phyloP scores from a whole-genome alignment of 345 rosid species.

The Aurinia saxatilis region DNA sequence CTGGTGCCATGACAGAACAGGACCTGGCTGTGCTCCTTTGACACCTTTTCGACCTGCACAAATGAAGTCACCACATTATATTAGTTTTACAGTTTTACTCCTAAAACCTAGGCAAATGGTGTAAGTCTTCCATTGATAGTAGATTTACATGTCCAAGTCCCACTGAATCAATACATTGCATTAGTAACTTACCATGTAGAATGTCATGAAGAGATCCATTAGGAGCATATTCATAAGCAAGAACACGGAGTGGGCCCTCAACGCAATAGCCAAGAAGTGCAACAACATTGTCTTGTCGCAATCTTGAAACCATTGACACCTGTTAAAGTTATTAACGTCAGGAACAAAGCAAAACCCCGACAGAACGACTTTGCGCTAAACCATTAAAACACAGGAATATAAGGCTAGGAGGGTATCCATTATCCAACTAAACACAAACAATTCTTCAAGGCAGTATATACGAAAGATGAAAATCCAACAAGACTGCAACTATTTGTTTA shows the following conservation, averaged over 20 bases:
- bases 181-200: constrained; percentile 60
- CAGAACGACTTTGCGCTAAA: not conserved
- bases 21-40: constrained; percentile 92
- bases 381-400: not conserved
- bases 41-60: constrained; percentile 78
- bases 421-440: not conserved
- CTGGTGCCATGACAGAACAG: constrained; percentile 86
- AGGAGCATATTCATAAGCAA: constrained; percentile 81
- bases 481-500: not conserved
- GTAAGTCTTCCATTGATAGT: not conserved
- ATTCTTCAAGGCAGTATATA: not conserved
- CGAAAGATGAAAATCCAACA: not conserved
- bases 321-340: constrained; percentile 13
- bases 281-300: constrained; percentile 75
- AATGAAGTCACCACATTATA: not conserved
- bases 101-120: not conserved
- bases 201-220: constrained; percentile 93
- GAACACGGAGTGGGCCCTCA: constrained; percentile 77
- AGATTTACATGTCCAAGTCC: constrained; percentile 3
- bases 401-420: not conserved
- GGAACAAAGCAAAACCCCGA: not conserved
- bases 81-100: not conserved
- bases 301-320: constrained; percentile 93
- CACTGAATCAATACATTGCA: not conserved
- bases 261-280: constrained; percentile 77